Evolutionary conservation across 306 rosid genomes (phyloP).

Genomic region (Urtica urens): DNA sequence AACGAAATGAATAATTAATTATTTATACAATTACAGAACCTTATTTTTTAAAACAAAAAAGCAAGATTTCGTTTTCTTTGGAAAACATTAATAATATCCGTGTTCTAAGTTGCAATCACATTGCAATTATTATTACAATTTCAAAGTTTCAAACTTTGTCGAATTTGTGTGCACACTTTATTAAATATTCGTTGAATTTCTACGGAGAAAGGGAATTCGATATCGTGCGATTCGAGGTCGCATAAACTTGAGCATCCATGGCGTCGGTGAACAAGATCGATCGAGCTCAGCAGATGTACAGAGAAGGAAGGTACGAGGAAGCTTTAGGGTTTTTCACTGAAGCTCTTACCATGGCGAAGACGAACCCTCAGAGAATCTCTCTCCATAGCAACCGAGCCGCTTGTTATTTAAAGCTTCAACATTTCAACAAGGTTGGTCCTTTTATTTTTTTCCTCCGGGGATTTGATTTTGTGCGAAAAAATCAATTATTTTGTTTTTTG

Average conservation of each 20-base stretch:
- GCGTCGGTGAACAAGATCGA: constrained; percentile 72
- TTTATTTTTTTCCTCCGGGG: background rate
- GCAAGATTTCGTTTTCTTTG: too few species aligned
- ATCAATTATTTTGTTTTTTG: too few species aligned
- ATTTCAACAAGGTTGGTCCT: constrained; percentile 55
- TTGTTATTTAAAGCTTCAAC: constrained; percentile 76
- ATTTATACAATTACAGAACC: too few species aligned
- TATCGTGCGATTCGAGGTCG: background rate
- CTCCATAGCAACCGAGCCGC: constrained; percentile 87
- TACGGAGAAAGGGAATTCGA: too few species aligned
- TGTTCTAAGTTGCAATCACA: too few species aligned
- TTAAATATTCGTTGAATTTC: too few species aligned
- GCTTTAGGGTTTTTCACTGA: constrained; percentile 83
- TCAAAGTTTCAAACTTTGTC: background rate
- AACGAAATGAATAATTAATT: too few species aligned
- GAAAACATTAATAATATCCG: too few species aligned
- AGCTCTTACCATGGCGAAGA: constrained; percentile 58
- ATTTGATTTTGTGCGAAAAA: background rate
- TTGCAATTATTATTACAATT: background rate
- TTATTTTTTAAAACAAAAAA: too few species aligned
- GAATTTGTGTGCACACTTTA: too few species aligned
- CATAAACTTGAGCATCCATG: constrained; percentile 16
- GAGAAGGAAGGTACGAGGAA: constrained; percentile 63
- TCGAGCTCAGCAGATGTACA: constrained; percentile 73
- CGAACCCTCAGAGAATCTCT: constrained; percentile 66